phyloP scores from a whole-genome alignment of 73 alveolate species.

The Paraurostyla sp. region DNA sequence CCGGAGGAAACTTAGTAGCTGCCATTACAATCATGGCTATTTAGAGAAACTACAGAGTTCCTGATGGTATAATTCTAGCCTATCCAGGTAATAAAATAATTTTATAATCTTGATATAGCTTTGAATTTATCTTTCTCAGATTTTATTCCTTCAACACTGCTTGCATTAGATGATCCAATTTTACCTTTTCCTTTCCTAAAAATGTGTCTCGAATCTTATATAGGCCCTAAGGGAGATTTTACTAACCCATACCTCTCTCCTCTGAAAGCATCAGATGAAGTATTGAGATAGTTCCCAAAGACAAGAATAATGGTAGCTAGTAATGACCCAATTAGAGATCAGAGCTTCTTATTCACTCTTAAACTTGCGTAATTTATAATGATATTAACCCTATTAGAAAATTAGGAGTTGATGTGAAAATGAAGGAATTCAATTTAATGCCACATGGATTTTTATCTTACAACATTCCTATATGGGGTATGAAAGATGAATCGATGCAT shows the following conservation, averaged over 20 bases:
- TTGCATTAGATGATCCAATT: slow-evolving; percentile 92
- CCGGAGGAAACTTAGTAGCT: slow-evolving; percentile 97
- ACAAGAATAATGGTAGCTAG: slow-evolving; percentile 84
- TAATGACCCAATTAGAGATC: slow-evolving; percentile 87
- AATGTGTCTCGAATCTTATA: slow-evolving; percentile 87
- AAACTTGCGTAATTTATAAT: background rate
- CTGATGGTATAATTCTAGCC: slow-evolving; percentile 92
- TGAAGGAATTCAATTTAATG: slow-evolving; percentile 66
- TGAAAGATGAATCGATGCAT: slow-evolving; percentile 55
- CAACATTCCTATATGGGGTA: slow-evolving; percentile 57
- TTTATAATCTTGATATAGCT: slow-evolving; percentile 61
- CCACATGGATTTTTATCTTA: slow-evolving; percentile 77
- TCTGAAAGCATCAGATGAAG: slow-evolving; percentile 57
- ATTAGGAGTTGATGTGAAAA: slow-evolving; percentile 51
- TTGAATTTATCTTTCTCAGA: slow-evolving; percentile 79
- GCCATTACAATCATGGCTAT: slow-evolving; percentile 89
- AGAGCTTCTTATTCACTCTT: slow-evolving; percentile 46
- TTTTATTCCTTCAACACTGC: slow-evolving; percentile 87
- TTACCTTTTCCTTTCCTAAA: slow-evolving; percentile 87
- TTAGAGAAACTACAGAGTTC: slow-evolving; percentile 84
- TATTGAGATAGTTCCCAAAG: slow-evolving; percentile 75
- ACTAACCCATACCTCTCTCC: slow-evolving; percentile 86
- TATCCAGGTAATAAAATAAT: slow-evolving; percentile 81
- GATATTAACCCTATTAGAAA: background rate
- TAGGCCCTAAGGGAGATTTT: slow-evolving; percentile 74